Conservation (phyloP, 73 alveolate species). For the Effrenium voratum region DNA sequence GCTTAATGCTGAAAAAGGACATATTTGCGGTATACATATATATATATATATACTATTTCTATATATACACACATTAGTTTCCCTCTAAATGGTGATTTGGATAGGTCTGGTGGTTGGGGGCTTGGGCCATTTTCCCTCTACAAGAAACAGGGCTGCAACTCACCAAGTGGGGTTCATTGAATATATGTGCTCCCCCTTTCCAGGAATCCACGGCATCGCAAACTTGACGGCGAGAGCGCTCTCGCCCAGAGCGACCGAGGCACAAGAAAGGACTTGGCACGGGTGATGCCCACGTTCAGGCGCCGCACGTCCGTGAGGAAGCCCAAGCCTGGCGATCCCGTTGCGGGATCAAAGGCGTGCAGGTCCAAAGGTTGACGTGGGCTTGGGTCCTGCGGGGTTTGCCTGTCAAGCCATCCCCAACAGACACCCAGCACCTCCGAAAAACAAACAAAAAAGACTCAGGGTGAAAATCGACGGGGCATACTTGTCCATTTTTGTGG, state of each 20-base stretch:
- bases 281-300: conserved; percentile 75
- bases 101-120: too few relatives aligned
- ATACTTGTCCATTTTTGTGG: too few relatives aligned
- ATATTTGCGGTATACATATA: background rate
- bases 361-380: too few relatives aligned
- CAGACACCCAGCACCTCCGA: too few relatives aligned
- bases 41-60: too few relatives aligned
- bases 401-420: too few relatives aligned
- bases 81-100: too few relatives aligned
- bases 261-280: conserved; percentile 76
- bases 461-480: too few relatives aligned
- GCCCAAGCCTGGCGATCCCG: conserved; percentile 61
- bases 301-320: conserved; percentile 80
- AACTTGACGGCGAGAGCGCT: background rate
- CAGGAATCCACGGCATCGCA: background rate
- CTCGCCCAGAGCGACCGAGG: conserved; percentile 24
- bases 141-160: background rate
- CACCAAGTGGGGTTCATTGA: background rate
- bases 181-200: background rate
- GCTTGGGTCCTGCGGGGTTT: too few relatives aligned
- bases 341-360: too few relatives aligned
- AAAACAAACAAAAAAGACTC: too few relatives aligned
- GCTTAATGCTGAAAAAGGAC: background rate
- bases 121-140: background rate
- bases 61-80: too few relatives aligned